Evolutionary conservation across 345 rosid genomes (phyloP), one percentile per base, ranked within the genome.

Genomic region (Heritiera littoralis): DNA sequence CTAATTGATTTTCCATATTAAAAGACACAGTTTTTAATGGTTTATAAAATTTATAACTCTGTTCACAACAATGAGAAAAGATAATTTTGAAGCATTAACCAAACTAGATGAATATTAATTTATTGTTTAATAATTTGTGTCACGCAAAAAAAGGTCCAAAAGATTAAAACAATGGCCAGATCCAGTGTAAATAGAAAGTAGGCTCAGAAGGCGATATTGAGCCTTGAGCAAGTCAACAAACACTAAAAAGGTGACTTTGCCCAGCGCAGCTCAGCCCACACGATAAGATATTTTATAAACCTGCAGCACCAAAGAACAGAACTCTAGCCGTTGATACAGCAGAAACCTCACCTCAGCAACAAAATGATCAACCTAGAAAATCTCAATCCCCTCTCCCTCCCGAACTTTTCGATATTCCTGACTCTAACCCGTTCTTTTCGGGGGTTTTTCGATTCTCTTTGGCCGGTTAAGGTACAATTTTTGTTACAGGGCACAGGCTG

Each of bases 401-500:
- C 14, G 55, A 82, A 74, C 82, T 55, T 48, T 9, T 49, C 20
- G 79, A 80, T 18, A 18, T 63, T 46, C 4, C 86, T 28, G 61
- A 67, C 51, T 79, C 86, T 61, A 77, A 69, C 61, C 80, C 65
- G 17, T 38, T 17, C 1, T 52, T 52, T 52, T 23, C 28, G 28
- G 28, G 28, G 28, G 28, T 23, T 23, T 23, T 23, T 23, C 28
- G 28, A 23, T 23, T 77, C 61, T 86, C 64, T 7, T 79, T 63
- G 30, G 74, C 65, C 72, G 66, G 67, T 70, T 86, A 58, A 83
- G 79, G 95, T 83, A 80, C 75, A 48, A 2, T 70, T 70, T 70
- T 68, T 68, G 20, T 4, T 35, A 43, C 51, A 11, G 38, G 38
- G 28, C 28, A 23, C 38, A 1, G 2, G 3, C 38, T 2, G 12